phyloP scores from a whole-genome alignment of 2,329 filamentous ascomycete genomes.

The Colletotrichum sansevieriae region DNA sequence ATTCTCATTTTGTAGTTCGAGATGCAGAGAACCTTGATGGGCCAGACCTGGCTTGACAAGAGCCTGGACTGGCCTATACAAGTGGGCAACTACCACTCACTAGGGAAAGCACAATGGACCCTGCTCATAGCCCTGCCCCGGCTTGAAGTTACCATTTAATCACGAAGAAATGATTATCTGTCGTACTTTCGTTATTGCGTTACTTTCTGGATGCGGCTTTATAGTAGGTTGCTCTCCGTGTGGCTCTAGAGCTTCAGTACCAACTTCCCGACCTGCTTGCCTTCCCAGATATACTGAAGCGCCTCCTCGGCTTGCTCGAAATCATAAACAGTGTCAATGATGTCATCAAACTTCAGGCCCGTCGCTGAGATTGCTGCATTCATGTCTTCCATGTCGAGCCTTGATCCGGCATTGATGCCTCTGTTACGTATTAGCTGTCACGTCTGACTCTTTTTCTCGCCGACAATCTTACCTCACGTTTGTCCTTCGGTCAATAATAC shows the following conservation, averaged over 20 bases:
- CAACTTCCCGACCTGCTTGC: conserved; percentile 58
- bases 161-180: neutral
- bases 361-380: conserved; percentile 51
- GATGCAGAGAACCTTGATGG: conserved; percentile 12
- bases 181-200: no score
- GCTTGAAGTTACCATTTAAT: neutral
- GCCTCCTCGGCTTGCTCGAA: conserved; percentile 58
- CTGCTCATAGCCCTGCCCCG: neutral
- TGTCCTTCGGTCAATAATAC: conserved; percentile 51
- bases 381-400: conserved; percentile 55
- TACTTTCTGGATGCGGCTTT: no score
- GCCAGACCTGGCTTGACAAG: neutral
- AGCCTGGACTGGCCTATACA: neutral
- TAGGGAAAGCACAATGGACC: no score
- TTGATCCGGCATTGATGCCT: conserved; percentile 57
- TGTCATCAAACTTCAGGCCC: conserved; percentile 52
- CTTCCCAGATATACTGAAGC: conserved; percentile 56
- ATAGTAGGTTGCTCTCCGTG: no score
- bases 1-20: neutral
- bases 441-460: neutral
- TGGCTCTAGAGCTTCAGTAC: conserved; percentile 42
- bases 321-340: conserved; percentile 53
- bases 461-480: neutral
- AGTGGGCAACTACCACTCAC: neutral
- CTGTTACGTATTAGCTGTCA: conserved; percentile 27